Base-by-base conservation (phyloP, 352 stramenopile species). In the Plasmopara viticola region DNA sequence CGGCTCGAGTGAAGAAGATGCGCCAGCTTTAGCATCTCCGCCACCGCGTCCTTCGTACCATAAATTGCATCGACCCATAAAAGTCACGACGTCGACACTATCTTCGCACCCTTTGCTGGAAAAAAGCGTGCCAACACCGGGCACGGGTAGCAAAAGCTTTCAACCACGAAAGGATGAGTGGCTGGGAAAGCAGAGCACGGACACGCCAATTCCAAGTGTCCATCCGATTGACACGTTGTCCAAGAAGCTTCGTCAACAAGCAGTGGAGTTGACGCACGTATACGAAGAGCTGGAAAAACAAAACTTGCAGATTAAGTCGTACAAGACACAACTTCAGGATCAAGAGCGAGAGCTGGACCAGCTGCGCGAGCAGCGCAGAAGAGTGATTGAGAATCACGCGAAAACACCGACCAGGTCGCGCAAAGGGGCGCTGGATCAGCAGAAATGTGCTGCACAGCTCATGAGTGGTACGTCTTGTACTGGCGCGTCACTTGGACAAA, bases 171-270 rank as follows among this genome's bases (percentile, higher is more conserved):
- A 44, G 5, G 34, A 53, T 13, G 33, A 54, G 5, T 31, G 47
- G 28, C 15, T n/a, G 34, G 28, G n/a, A 6, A 60, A 57, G 9
- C 54, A 58, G 38, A 60, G 20, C 17, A 41, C 44, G 10, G 42
- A 48, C 6, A 69, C 48, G 6, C 50, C 57, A 6, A 52, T 8
- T 14, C 56, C 64, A 25, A 71, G 64, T 20, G 53, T 70, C 5
- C 65, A 84, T 50, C 78, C 78, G 9, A 72, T 88, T 15, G 79
- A 88, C 34, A 78, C 68, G 3, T 51, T 91, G 8, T 71, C 80
- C 7, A 87, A 86, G 58, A 91, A 90, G 53, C 62, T 91, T 30
- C 64, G 81, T 0, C 67, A 83, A 20, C 81, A 91, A 39, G 81
- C 78, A 9, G 61, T 64, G 44, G 81, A 91, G 57, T 69, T 91